Base-by-base conservation (phyloP, 129 eudicot species). In the Ambrosia artemisiifolia region DNA sequence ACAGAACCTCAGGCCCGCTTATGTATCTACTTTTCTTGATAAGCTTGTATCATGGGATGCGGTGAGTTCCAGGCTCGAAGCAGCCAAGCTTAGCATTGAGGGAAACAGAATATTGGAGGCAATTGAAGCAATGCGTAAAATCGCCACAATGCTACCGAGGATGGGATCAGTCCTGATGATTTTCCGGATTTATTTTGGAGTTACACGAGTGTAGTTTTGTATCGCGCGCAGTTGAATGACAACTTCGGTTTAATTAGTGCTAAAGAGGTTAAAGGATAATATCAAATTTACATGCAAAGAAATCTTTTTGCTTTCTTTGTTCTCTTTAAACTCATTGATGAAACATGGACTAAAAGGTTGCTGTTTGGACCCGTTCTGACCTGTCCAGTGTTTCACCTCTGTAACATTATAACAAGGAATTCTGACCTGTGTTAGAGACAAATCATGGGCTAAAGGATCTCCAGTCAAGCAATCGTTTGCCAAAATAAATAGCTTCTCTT, bases 401-500 rank as follows among this genome's bases (percentile, higher is more conserved):
- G 18, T 46, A 30, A 73, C 34, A 33, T 61, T 24, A 63, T 30
- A 62, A 63, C 33, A 49, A 32, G 40, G 44, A 14, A 69, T 75
- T 12, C 35, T 74, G 66, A 95, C 99, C 97, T 95, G 99, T 73
- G 80, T 86, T 79, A 91, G 83, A 79, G 99, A 90, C 75, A 95
- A 72, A 65, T 95, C 97, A 69, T 85, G 97, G 65, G 84, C 85
- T 76, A 76, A 65, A 49, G 99, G 99, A 82, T 95, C 97, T 56
- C 99, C 99, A 65, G 97, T 90, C 83, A 95, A 84, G 85, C 94
- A 90, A 83, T 95, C 99, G 82, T 90, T 95, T 60, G 84, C 96
- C 82, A 95, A 76, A 81, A 95, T 80, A 83, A 90, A 95, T 63
- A 95, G 82, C 74, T 95, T 95, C 83, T 95, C 99, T 86, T 95